These are phyloP conservation scores for Claviceps paspali DNA, from an alignment of 2,329 filamentous ascomycete genomes.

Conservation along the genomic window DNA sequence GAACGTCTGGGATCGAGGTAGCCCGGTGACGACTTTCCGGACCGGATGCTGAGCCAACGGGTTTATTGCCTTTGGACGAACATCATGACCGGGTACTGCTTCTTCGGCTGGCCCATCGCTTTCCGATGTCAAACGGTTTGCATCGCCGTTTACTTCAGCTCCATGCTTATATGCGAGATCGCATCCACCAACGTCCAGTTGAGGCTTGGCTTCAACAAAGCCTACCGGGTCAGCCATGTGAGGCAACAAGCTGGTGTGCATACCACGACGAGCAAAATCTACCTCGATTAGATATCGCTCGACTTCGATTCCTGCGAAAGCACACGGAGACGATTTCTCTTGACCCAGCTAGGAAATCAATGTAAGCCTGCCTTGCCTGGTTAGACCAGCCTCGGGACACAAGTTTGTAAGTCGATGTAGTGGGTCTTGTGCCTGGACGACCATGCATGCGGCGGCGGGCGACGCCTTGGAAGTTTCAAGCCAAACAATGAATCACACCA, in stretches of 20 bases:
- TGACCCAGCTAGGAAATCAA: too few relatives aligned
- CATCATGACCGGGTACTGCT: background rate
- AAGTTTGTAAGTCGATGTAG: too few relatives aligned
- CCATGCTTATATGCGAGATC: conserved; percentile 17
- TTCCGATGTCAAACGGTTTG: conserved; percentile 7
- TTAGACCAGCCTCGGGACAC: too few relatives aligned
- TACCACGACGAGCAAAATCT: background rate
- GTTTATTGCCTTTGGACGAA: background rate
- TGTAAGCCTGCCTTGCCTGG: too few relatives aligned
- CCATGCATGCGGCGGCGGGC: too few relatives aligned
- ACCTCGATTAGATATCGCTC: too few relatives aligned
- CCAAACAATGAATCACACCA: too few relatives aligned
- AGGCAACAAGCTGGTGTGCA: conserved; percentile 2
- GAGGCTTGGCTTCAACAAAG: conserved; percentile 14
- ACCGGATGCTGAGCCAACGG: conserved; percentile 7
- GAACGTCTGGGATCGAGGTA: conserved; percentile 66
- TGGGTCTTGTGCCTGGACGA: too few relatives aligned
- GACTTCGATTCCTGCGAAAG: too few relatives aligned
- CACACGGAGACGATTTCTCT: too few relatives aligned
- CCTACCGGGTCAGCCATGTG: conserved; percentile 19
- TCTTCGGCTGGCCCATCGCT: background rate
- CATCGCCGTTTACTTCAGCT: conserved; percentile 9
- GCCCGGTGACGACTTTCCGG: conserved; percentile 56
- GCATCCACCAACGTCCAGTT: conserved; percentile 12
- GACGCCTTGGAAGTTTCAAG: too few relatives aligned